Base-by-base conservation (phyloP, 2,329 filamentous ascomycete genomes). In the Alternaria brassicae region DNA sequence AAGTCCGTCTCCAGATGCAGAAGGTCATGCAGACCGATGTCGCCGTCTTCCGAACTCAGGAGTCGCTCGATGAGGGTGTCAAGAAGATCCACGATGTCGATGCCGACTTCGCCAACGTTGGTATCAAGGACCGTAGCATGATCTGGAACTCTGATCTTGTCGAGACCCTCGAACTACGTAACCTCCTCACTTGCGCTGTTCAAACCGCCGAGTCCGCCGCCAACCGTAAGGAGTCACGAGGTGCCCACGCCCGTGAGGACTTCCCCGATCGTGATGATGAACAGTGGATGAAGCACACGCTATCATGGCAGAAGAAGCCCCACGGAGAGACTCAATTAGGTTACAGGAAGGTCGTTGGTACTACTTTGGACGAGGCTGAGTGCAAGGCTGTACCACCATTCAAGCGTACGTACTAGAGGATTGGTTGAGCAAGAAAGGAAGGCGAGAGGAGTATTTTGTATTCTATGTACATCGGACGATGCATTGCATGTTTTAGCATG, bases 241-340 rank as follows among this genome's bases (percentile, higher is more conserved):
- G 95, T 78, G 95, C 95, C 23, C 95, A 99, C 81, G 95, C 95
- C 68, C 91, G 95, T 69, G 95, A 99, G 84, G 95, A 99, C 79
- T 98, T 81, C 86, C 94, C 94, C 58, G 93, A 98, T 17, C 90
- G 95, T 84, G 92, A 98, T 77, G 95, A 99, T 78, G 85, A 89
- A 81, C 90, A 96, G 80, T 98, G 94, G 94, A 97, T 97, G 94
- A 98, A 98, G 89, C 95, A 99, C 87, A 96, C 92, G 44, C 87
- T 99, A 62, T 92, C 90, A 68, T 99, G 90, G 90, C 95, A 99
- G 86, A 96, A 92, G 89, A 79, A 89, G 77, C 91, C 93, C 32
- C 94, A 98, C 75, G 91, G 90, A 77, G 88, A 92, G 82, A 88
- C 95, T 56, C 90, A 98, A 62, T 84, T 98, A 65, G 84, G 87